Evolutionary conservation across 176 grass and related monocot species (phyloP).

Genomic region (Luzula sylvatica): DNA sequence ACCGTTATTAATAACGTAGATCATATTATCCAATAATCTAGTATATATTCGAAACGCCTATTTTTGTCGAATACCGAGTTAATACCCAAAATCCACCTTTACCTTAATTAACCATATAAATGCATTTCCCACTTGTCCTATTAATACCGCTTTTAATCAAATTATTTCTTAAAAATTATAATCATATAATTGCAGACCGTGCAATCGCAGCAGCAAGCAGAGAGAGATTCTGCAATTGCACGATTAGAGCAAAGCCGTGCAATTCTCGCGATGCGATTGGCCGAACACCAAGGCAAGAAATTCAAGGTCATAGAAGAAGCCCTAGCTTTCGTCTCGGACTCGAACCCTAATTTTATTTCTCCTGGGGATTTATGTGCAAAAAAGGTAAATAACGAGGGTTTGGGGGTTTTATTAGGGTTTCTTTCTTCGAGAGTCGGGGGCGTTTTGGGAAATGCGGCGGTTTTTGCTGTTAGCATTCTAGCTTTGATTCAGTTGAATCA

Average conservation of each 20-base stretch:
- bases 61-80: not conserved
- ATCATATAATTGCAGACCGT: conserved; percentile 63
- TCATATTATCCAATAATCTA: not conserved
- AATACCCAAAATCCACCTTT: not conserved
- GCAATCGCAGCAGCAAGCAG: conserved; percentile 72
- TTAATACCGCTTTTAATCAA: not conserved
- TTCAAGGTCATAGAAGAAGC: conserved; percentile 69
- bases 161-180: conserved; percentile 12
- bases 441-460: conserved; percentile 46
- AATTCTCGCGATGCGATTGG: conserved; percentile 57
- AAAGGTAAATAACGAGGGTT: conserved; percentile 26
- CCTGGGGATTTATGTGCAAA: conserved; percentile 34
- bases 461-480: conserved; percentile 78
- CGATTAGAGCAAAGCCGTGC: conserved; percentile 72
- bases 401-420: conserved; percentile 36
- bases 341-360: conserved; percentile 35
- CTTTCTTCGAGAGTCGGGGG: conserved; percentile 43
- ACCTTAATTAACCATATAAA: not conserved
- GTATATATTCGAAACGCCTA: not conserved
- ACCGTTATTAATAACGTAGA: not conserved
- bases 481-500: conserved; percentile 64
- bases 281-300: conserved; percentile 66
- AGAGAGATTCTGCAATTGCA: conserved; percentile 64
- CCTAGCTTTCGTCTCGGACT: conserved; percentile 56
- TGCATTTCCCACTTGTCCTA: conserved; percentile 9